Evolutionary conservation across 805 yeast species (phyloP), one percentile per base, ranked within the genome.

Genomic region (Starmerella davenportii): DNA sequence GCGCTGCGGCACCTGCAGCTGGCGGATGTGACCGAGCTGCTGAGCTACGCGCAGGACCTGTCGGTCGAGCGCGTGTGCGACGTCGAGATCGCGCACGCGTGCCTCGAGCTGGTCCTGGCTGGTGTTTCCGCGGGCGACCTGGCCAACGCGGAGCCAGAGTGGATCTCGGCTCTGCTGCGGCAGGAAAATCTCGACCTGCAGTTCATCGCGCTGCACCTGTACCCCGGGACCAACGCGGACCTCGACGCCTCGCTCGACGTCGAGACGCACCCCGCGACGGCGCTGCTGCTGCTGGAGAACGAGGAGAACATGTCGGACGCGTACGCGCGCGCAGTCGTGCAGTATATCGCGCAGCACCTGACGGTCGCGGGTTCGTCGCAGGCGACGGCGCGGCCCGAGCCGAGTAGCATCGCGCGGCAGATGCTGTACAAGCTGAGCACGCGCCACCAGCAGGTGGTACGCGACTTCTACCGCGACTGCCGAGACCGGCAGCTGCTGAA

Each of bases 401-500:
- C 25, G 25, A 11, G 13, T 3, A 4, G 7, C 4, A 16, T 38
- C 15, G 41, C 42, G 11, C 36, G 42, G 8, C 27, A 36, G 15
- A 16, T 49, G 23, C 32, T 51, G 24, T 43, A 33, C 36, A 19
- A 24, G 9, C 19, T 46, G 35, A 23, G 43, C 21, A 16, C 16
- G 9, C 23, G 34, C 4, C 36, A 45, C 7, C 43, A 46, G 4
- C 40, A 36, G 3, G 21, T 34, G 2, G 43, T 51, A 9, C 43
- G 53, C 3, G 36, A 34, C 18, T 51, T 52, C 51, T 50, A 47
- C 33, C 43, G 53, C 3, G 47, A 44, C 4, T 14, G 40, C 27
- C 43, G 49, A 1, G 54, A 51, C 28, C 36, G 39, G 19, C 32
- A 40, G 5, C 34, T 42, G 11, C 34, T 38, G 21, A 44, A 43